Conservation (phyloP, 1,284 basidiomycete genomes). For the Ceratobasidium theobromae region DNA sequence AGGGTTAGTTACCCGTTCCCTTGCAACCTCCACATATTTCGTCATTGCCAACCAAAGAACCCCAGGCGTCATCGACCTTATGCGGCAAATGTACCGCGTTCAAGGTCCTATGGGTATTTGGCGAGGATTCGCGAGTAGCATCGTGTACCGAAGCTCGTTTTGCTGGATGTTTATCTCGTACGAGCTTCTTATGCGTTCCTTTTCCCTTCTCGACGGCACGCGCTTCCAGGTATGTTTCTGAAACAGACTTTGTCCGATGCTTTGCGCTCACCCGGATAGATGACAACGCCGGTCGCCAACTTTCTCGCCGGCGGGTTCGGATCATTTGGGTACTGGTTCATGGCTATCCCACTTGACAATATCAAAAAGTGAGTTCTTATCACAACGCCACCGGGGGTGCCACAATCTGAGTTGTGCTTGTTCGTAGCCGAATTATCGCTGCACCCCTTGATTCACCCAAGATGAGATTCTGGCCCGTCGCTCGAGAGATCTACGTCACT, state of each 20-base stretch:
- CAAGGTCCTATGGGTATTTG: conserved; percentile 62
- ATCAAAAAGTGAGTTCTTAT: conserved; percentile 63
- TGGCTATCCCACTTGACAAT: conserved; percentile 75
- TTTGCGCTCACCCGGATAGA: conserved; percentile 43
- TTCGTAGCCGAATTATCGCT: conserved; percentile 61
- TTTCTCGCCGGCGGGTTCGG: conserved; percentile 69
- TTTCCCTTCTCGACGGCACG: conserved; percentile 55
- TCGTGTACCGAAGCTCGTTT: conserved; percentile 64
- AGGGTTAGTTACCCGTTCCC: conserved; percentile 48
- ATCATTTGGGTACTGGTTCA: conserved; percentile 64
- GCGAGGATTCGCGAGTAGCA: conserved; percentile 64
- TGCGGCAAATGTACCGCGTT: conserved; percentile 54
- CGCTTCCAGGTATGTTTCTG: conserved; percentile 51
- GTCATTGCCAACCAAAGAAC: background rate
- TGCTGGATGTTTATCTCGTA: conserved; percentile 64
- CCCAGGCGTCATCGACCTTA: conserved; percentile 52
- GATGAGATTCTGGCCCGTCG: conserved; percentile 53
- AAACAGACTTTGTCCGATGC: background rate
- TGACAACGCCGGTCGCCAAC: conserved; percentile 63
- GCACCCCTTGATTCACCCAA: conserved; percentile 49
- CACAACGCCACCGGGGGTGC: background rate
- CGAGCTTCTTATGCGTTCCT: conserved; percentile 64
- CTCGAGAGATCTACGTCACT: conserved; percentile 52
- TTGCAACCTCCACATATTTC: background rate
- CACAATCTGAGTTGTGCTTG: conserved; percentile 28